phyloP scores from a whole-genome alignment of 169 alveolate species.

The Theileria luwenshuni region DNA sequence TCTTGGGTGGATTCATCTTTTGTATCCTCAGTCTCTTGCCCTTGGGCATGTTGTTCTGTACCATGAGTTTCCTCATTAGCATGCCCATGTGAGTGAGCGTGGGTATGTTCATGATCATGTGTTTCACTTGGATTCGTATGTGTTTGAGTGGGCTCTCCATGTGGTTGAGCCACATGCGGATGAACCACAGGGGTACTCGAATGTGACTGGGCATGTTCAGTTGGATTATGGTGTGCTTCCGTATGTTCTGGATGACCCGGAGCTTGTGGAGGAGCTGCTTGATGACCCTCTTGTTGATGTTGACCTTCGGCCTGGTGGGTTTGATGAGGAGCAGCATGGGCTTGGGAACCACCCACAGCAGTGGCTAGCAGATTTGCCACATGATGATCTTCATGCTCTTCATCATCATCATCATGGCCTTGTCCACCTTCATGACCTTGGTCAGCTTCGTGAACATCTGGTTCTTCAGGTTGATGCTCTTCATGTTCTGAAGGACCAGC shows the following conservation, averaged over 20 bases:
- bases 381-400: slow-evolving; percentile 1
- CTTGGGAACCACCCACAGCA: too few species aligned
- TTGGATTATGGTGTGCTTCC: slow-evolving; percentile 7
- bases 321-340: too few species aligned
- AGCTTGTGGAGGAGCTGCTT: background rate
- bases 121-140: background rate
- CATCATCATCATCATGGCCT: slow-evolving; percentile 19
- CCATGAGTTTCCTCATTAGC: background rate
- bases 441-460: slow-evolving; percentile 15
- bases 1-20: slow-evolving; percentile 3
- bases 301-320: background rate
- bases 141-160: slow-evolving; percentile 10
- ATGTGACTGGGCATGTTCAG: slow-evolving; percentile 4
- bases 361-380: too few species aligned
- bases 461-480: slow-evolving; percentile 3
- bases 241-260: background rate
- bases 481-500: slow-evolving; percentile 3
- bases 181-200: background rate
- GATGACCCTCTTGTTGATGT: background rate
- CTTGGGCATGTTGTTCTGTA: slow-evolving; percentile 3
- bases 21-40: slow-evolving; percentile 8
- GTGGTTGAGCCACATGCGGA: background rate
- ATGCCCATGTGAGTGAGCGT: too few species aligned
- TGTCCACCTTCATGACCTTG: too few species aligned
- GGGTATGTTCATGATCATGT: too few species aligned